Evolutionary conservation across 768 basidiomycete genomes (phyloP), one percentile per base, ranked within the genome.

Genomic region (Cantharellus cinnabarinus): DNA sequence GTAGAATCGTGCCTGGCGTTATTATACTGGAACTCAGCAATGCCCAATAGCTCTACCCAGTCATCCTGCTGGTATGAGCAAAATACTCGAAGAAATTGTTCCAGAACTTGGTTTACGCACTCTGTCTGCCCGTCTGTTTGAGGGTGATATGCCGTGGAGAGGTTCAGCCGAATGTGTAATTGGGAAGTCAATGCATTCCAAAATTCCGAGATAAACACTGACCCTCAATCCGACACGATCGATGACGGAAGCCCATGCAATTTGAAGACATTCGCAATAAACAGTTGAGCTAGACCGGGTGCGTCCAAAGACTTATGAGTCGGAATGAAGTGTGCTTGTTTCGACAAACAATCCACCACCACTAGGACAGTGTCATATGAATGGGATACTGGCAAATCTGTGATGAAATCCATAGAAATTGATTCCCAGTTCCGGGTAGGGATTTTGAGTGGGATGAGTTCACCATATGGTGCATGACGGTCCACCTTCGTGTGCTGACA

Each of bases 241-340:
- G 38, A 29, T 35, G 15, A 4, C 3, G 60, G 60, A 3, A 60
- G 10, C 29, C 60, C 60, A 50, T 60, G 58, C 5, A 42, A 5
- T 20, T 14, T 20, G 60, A 70, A 75, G 39, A 75, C 65, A 37
- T 67, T 65, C 29, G 69, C 62, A 10, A 74, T 68, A 63, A 73
- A 76, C 1, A 75, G 56, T 70, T 59, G 70, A 60, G 29, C 74
- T 64, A 74, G 64, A 15, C 71, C 67, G 0, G 61, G 54, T 0
- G 73, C 64, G 10, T 29, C 20, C 20, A 29, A 29, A 29, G 20
- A 29, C 20, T 29, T 29, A 29, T 29, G 63, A 56, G 65, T 64
- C 0, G 74, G 73, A 41, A 77, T 38, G 53, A 29, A 58, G 40
- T 58, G 56, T 5, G 50, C 50, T 40, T 39, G 50, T 53, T 64